Conservation (phyloP, 805 yeast species). For the Suhomyces sp. region DNA sequence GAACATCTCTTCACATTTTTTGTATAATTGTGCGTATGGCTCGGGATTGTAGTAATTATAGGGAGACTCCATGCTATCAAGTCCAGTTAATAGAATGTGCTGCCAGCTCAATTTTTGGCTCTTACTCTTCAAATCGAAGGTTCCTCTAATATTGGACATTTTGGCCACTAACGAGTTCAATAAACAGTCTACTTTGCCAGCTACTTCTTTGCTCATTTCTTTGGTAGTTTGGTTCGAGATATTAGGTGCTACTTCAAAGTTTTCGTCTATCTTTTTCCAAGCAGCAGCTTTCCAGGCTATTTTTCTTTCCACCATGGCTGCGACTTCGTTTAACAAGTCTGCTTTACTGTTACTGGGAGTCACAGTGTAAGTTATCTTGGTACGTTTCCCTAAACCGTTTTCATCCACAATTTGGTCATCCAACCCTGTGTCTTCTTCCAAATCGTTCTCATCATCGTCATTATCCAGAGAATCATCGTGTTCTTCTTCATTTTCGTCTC, state of each 20-base stretch:
- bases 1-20: constrained; percentile 25
- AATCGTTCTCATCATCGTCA: constrained; percentile 5
- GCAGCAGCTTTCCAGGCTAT: constrained; percentile 5
- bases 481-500: constrained; percentile 6
- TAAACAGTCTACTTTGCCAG: constrained; percentile 9
- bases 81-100: constrained; percentile 23
- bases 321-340: constrained; percentile 20
- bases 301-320: constrained; percentile 15
- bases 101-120: constrained; percentile 22
- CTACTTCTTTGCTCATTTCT: constrained; percentile 6
- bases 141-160: not conserved
- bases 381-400: not conserved
- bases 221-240: constrained; percentile 2
- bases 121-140: too few relatives aligned
- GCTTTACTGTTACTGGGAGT: constrained; percentile 17
- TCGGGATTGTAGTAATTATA: constrained; percentile 6
- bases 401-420: constrained; percentile 5
- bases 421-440: constrained; percentile 6
- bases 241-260: constrained; percentile 3
- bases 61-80: constrained; percentile 14
- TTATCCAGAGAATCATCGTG: not conserved
- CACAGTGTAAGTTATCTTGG: constrained; percentile 7
- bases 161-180: constrained; percentile 5
- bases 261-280: not conserved
- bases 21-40: constrained; percentile 15